phyloP scores from a whole-genome alignment of 108 stramenopile species.

The Cyclostephanos invisitatus region DNA sequence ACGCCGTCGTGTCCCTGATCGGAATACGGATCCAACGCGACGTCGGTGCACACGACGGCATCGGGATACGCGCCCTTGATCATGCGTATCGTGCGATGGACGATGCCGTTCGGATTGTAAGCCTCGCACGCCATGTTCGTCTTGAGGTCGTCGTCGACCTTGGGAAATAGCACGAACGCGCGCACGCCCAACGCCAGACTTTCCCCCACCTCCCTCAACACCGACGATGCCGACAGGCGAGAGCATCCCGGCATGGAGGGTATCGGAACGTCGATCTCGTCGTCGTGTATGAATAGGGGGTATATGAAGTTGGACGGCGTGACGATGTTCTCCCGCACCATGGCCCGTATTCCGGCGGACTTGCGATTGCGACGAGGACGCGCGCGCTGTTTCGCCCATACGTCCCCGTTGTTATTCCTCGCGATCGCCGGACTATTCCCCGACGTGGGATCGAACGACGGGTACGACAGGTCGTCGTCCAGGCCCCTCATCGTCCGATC shows the following conservation, averaged over 20 bases:
- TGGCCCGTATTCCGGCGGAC: constrained; percentile 85
- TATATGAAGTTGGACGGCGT: constrained; percentile 96
- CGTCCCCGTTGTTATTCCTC: constrained; percentile 74
- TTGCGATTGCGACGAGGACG: constrained; percentile 97
- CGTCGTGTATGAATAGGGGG: constrained; percentile 98
- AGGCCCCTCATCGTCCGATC: constrained; percentile 71
- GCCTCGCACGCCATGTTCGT: constrained; percentile 95
- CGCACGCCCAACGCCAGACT: constrained; percentile 85
- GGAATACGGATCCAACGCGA: constrained; percentile 97
- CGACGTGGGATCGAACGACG: constrained; percentile 68
- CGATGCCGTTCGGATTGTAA: constrained; percentile 96
- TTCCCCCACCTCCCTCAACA: constrained; percentile 93
- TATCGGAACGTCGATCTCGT: constrained; percentile 82
- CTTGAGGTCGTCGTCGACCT: constrained; percentile 94
- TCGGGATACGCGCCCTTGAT: constrained; percentile 94
- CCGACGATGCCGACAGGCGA: constrained; percentile 83
- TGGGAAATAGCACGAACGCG: constrained; percentile 95
- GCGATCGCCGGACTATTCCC: constrained; percentile 60
- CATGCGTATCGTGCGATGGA: constrained; percentile 92
- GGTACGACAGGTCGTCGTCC: constrained; percentile 50
- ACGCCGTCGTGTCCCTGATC: constrained; percentile 99
- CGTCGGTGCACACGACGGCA: constrained; percentile 91
- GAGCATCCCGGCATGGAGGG: constrained; percentile 95
- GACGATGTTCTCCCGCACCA: constrained; percentile 97
- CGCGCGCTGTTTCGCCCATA: constrained; percentile 81